Evolutionary conservation across 2,329 filamentous ascomycete species (phyloP).

Genomic region (Myotisia sp.): DNA sequence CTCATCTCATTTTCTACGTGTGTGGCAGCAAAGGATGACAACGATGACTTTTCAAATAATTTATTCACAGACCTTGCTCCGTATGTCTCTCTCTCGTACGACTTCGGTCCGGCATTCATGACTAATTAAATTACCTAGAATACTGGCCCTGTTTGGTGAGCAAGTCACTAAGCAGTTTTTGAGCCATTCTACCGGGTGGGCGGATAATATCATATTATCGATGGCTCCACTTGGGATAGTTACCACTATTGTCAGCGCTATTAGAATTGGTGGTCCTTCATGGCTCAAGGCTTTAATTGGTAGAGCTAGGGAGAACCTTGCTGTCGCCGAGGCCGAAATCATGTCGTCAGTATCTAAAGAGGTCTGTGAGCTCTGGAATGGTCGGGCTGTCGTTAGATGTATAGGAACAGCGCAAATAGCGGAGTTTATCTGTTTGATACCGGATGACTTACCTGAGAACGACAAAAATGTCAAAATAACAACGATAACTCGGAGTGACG

Average conservation of each 20-base stretch:
- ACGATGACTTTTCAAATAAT: slow-evolving; percentile 9
- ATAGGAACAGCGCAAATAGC: slow-evolving; percentile 20
- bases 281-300: slow-evolving; percentile 34
- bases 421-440: slow-evolving; percentile 19
- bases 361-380: slow-evolving; percentile 17
- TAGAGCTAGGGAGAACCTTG: slow-evolving; percentile 30
- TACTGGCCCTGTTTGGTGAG: slow-evolving; percentile 35
- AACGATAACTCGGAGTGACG: slow-evolving; percentile 4
- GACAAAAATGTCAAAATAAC: slow-evolving; percentile 1
- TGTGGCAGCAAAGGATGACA: too few species aligned
- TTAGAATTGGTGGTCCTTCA: slow-evolving; percentile 32
- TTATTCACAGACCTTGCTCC: slow-evolving; percentile 16
- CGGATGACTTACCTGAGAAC: not conserved
- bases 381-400: slow-evolving; percentile 13
- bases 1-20: too few species aligned
- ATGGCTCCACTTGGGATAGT: slow-evolving; percentile 35
- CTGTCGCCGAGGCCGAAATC: slow-evolving; percentile 26
- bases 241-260: slow-evolving; percentile 32
- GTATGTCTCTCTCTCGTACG: too few species aligned
- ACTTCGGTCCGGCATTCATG: too few species aligned
- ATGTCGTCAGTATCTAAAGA: slow-evolving; percentile 24
- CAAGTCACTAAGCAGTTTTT: slow-evolving; percentile 37
- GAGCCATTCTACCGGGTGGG: slow-evolving; percentile 27
- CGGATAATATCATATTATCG: slow-evolving; percentile 35
- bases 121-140: too few species aligned